Percentiles rank a stretch among this genome's conserved stretches.
These are phyloP conservation scores for Acanthamoeba triangularis DNA, from an alignment of 208 protist species.

Conservation along the genomic window DNA sequence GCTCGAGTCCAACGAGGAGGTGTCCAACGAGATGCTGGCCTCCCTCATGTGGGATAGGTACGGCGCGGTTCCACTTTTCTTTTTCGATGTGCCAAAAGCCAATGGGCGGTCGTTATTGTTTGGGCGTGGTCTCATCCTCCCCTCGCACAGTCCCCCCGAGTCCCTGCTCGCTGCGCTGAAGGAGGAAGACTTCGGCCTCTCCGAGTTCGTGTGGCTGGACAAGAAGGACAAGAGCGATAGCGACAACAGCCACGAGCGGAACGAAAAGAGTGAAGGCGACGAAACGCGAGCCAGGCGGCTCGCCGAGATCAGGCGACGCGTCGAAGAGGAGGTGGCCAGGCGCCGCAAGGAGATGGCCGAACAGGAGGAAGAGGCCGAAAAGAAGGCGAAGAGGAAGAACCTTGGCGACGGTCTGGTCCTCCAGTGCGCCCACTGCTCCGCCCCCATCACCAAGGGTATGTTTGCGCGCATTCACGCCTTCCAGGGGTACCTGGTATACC, in stretches of 20 bases:
- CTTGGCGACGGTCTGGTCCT: not conserved
- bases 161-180: not conserved
- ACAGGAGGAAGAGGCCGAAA: not conserved
- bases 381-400: not conserved
- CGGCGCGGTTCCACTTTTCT: not conserved
- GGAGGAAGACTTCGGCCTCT: not conserved
- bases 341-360: not conserved
- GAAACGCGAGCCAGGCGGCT: not conserved
- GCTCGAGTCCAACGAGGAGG: not conserved
- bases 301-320: not conserved
- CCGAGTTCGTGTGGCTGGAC: constrained; percentile 40
- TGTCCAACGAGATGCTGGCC: constrained; percentile 29
- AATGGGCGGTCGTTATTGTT: not conserved
- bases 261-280: not conserved
- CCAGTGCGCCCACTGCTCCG: not conserved
- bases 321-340: constrained; percentile 37
- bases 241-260: not conserved
- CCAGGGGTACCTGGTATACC: too few species aligned
- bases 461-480: too few species aligned
- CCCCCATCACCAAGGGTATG: constrained; percentile 25
- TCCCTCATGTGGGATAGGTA: constrained; percentile 41
- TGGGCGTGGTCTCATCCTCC: not conserved
- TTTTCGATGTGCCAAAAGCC: not conserved
- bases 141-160: not conserved
- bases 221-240: not conserved